phyloP scores from a whole-genome alignment of 257 asterid species.

The Forsythia viridissima region DNA sequence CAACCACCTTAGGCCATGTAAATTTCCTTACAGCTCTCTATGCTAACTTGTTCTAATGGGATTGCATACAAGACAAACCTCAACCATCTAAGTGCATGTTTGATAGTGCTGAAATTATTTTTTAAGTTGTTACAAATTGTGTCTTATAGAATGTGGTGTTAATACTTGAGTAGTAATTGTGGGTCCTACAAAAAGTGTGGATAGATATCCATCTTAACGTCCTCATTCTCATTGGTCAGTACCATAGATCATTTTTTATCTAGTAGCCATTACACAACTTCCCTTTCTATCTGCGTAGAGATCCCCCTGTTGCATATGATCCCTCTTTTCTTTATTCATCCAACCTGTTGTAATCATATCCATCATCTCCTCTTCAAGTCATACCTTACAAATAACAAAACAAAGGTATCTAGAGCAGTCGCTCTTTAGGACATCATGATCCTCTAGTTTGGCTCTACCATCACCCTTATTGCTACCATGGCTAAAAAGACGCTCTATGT shows the following conservation, averaged over 20 bases:
- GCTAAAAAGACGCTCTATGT: neutral
- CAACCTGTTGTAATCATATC: neutral
- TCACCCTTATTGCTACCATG: neutral
- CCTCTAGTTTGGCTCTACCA: neutral
- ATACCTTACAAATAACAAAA: neutral
- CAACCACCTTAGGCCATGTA: neutral
- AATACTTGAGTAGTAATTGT: too few relatives aligned
- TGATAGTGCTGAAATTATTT: too few relatives aligned
- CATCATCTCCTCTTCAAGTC: neutral
- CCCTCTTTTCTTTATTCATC: neutral
- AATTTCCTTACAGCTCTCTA: neutral
- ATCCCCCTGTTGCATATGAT: neutral
- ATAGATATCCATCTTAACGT: too few relatives aligned
- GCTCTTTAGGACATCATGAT: neutral
- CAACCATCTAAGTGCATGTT: neutral
- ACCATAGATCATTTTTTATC: neutral
- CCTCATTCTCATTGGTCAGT: too few relatives aligned
- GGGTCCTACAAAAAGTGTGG: too few relatives aligned
- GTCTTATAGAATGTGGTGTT: too few relatives aligned
- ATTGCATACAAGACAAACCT: neutral
- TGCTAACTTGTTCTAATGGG: neutral
- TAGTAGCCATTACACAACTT: neutral
- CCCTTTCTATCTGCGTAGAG: neutral
- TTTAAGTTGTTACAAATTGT: too few relatives aligned
- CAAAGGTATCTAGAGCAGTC: neutral